Evolutionary conservation across 148 eudicot species (phyloP).

Genomic region (Rheum nobile): DNA sequence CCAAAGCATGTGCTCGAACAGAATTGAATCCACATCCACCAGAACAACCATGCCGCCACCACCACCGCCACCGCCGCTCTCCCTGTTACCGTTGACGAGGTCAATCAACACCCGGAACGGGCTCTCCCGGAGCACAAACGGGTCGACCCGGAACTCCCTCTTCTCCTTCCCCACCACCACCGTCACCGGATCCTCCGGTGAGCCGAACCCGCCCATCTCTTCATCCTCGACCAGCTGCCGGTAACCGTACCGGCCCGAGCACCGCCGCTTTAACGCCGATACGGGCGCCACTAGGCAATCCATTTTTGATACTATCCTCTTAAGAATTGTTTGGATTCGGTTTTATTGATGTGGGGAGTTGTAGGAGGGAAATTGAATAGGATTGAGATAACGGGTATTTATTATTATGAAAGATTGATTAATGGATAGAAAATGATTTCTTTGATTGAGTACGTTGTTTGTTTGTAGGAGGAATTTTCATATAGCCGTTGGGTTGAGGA

Average conservation of each 20-base stretch:
- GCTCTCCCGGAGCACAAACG: slow-evolving; percentile 27
- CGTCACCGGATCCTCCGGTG: slow-evolving; percentile 19
- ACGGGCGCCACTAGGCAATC: slow-evolving; percentile 38
- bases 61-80: not conserved
- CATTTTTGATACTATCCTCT: slow-evolving; percentile 3
- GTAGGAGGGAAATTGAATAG: not conserved
- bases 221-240: slow-evolving; percentile 15
- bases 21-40: slow-evolving; percentile 42
- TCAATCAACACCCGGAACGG: slow-evolving; percentile 39
- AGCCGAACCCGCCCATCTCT: not conserved
- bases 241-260: slow-evolving; percentile 22
- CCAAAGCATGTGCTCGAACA: slow-evolving; percentile 65
- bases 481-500: slow-evolving; percentile 2
- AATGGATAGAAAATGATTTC: not conserved
- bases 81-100: slow-evolving; percentile 12
- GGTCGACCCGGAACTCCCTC: slow-evolving; percentile 37
- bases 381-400: slow-evolving; percentile 1
- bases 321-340: not conserved
- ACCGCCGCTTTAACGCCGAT: slow-evolving; percentile 24
- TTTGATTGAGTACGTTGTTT: too few species aligned
- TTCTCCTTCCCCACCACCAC: slow-evolving; percentile 44
- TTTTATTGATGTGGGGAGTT: not conserved
- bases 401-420: not conserved
- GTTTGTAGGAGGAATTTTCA: not conserved
- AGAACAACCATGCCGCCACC: slow-evolving; percentile 10